phyloP scores from a whole-genome alignment of 208 protist genomes.

The Angomonas deanei region DNA sequence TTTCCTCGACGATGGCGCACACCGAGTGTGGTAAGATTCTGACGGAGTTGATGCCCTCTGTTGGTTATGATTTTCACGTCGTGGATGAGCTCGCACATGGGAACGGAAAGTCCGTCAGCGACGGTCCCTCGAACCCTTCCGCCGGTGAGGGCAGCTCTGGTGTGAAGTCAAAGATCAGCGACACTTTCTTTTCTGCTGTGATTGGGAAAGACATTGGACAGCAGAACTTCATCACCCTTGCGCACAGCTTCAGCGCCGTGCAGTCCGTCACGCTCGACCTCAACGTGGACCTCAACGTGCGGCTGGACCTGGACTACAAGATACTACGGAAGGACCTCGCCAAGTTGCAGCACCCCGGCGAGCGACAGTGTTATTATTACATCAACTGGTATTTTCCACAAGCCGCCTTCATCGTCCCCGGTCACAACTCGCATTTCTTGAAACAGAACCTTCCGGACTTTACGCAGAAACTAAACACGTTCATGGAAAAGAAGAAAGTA shows the following conservation, averaged over 20 bases:
- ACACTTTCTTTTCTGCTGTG: background rate
- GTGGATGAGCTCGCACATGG: background rate
- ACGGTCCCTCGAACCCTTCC: background rate
- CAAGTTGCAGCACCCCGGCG: background rate
- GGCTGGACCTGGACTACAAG: background rate
- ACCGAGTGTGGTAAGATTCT: background rate
- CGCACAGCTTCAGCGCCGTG: constrained; percentile 12
- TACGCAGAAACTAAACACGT: background rate
- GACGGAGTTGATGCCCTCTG: background rate
- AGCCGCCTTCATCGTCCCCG: background rate
- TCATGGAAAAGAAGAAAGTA: background rate
- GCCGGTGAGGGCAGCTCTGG: background rate
- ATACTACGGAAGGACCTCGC: constrained; percentile 5
- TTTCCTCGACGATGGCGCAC: background rate
- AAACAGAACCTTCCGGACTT: background rate
- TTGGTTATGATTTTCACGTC: background rate
- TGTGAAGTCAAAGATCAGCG: background rate
- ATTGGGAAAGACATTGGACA: background rate
- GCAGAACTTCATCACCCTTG: constrained; percentile 12
- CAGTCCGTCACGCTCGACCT: constrained; percentile 9
- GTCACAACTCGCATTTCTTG: constrained; percentile 1
- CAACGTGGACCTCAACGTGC: constrained; percentile 7
- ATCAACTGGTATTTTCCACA: constrained; percentile 9
- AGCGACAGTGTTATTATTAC: constrained; percentile 13
- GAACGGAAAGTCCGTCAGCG: background rate